Percentiles rank a stretch among this genome's conserved stretches.
These are phyloP conservation scores for Aspergillus proliferans DNA, from an alignment of 2,329 filamentous ascomycete species.

Conservation along the genomic window DNA sequence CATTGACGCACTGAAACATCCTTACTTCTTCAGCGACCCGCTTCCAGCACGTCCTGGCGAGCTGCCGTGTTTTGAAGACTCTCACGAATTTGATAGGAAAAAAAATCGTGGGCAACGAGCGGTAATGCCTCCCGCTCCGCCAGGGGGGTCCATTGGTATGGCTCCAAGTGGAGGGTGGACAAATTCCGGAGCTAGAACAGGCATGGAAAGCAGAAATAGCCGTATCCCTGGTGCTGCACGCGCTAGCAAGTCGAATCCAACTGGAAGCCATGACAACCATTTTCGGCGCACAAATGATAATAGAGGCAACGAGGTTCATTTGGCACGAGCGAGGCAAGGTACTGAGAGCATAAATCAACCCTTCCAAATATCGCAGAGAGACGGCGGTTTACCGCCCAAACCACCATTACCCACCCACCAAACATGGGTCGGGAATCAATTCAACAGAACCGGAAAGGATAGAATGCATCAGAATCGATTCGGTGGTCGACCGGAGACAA, in stretches of 20 bases:
- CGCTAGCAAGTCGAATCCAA: conserved; percentile 20
- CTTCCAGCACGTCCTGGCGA: conserved; percentile 76
- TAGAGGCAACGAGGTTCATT: conserved; percentile 12
- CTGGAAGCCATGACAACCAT: conserved; percentile 14
- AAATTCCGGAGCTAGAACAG: conserved; percentile 25
- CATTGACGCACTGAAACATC: conserved; percentile 84
- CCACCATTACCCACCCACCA: conserved; percentile 28
- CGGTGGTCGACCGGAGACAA: conserved; percentile 18
- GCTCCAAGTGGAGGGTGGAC: conserved; percentile 53
- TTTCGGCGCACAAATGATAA: conserved; percentile 24
- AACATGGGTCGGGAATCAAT: conserved; percentile 19
- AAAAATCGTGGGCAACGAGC: conserved; percentile 84
- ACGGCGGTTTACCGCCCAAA: conserved; percentile 32
- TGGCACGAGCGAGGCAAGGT: conserved; percentile 13
- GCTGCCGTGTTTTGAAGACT: conserved; percentile 87
- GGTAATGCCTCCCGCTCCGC: conserved; percentile 79
- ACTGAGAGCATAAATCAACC: conserved; percentile 18
- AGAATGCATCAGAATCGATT: conserved; percentile 19
- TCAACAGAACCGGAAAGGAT: conserved; percentile 25
- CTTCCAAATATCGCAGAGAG: conserved; percentile 23
- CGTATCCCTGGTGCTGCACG: conserved; percentile 32
- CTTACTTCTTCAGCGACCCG: conserved; percentile 78
- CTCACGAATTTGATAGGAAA: conserved; percentile 89
- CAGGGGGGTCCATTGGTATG: conserved; percentile 81
- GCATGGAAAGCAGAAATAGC: conserved; percentile 25